Base-by-base conservation (phyloP, 768 basidiomycete species). In the Crucibulum laeve region DNA sequence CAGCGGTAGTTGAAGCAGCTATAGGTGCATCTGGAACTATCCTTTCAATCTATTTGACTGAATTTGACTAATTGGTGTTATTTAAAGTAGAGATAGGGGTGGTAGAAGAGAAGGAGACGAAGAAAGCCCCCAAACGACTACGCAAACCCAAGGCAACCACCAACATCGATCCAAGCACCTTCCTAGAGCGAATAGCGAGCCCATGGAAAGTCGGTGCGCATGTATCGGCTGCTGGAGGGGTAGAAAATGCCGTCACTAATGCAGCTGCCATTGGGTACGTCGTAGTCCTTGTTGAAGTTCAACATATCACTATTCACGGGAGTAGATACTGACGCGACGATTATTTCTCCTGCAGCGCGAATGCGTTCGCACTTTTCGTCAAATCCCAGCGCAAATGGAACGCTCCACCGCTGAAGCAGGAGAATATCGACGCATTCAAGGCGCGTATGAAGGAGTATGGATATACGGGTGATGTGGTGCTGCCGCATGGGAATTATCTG, bases 401-500 rank as follows among this genome's bases (percentile, higher is more conserved):
- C 7, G 81, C 83, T 3, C 77, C 82, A 3, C 64, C 79, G 2
- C 68, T 90, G 1, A 71, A 70, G 8, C 59, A 71, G 0, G 60
- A 70, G 10, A 80, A 74, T 0, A 71, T 90, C 6, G 43, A 61
- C 2, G 49, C 66, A 24, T 91, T 91, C 64, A 84, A 80, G 55
- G 59, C 64, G 25, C 70, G 80, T 19, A 71, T 90, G 77, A 53
- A 64, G 42, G 69, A 72, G 24, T 76, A 82, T 46, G 76, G 77
- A 1, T 91, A 91, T 57, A 64, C 74, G 0, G 62, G 74, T 2
- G 63, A 66, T n/a, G 64, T 84, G 46, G 70, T 92, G 1, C 64
- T 94, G 2, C 89, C 89, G 1, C 91, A 93, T 50, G 90, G 88
- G 22, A 90, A 80, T 51, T 93, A 92, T 58, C 74, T 93, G 22